Percentiles rank a stretch among this genome's conserved stretches.
phyloP scores from a whole-genome alignment of 768 basidiomycete species.

The Tylopilus vinaceipallidus region DNA sequence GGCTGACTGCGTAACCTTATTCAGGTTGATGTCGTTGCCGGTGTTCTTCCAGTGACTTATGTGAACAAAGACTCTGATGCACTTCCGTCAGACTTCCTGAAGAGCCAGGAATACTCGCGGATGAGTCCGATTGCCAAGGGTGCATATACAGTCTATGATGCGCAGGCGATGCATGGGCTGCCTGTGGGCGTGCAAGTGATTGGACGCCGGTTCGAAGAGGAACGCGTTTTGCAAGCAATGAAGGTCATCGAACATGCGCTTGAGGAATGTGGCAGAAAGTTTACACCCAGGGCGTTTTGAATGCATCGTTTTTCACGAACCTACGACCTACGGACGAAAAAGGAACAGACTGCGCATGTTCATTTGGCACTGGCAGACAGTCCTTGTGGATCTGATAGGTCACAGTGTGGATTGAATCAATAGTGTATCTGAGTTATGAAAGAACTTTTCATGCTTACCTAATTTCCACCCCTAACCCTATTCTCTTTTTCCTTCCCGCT shows the following conservation, averaged over 20 bases:
- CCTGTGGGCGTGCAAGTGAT: constrained; percentile 68
- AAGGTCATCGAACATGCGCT: constrained; percentile 47
- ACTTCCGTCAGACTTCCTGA: constrained; percentile 32
- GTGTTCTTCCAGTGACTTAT: constrained; percentile 57
- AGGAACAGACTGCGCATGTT: neutral
- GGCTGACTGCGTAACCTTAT: neutral
- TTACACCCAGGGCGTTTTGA: constrained; percentile 25
- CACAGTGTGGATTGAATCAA: too few relatives aligned
- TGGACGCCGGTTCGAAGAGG: constrained; percentile 64
- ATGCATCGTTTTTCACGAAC: neutral
- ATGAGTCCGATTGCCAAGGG: constrained; percentile 45
- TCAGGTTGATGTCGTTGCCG: constrained; percentile 55
- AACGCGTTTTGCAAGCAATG: constrained; percentile 71
- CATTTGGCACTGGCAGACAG: too few relatives aligned
- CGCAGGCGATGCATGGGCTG: constrained; percentile 62
- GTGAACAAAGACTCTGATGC: constrained; percentile 46
- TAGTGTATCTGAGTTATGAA: too few relatives aligned
- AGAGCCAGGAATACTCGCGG: constrained; percentile 22
- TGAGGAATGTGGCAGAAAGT: constrained; percentile 20
- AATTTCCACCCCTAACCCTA: too few relatives aligned
- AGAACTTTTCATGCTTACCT: too few relatives aligned
- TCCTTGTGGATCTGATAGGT: too few relatives aligned
- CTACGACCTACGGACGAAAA: neutral
- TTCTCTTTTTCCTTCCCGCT: too few relatives aligned
- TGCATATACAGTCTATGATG: constrained; percentile 55